Evolutionary conservation across 805 yeast species (phyloP), one percentile per base, ranked within the genome.

Genomic region (Cyberlindnera samutprakarnensis): DNA sequence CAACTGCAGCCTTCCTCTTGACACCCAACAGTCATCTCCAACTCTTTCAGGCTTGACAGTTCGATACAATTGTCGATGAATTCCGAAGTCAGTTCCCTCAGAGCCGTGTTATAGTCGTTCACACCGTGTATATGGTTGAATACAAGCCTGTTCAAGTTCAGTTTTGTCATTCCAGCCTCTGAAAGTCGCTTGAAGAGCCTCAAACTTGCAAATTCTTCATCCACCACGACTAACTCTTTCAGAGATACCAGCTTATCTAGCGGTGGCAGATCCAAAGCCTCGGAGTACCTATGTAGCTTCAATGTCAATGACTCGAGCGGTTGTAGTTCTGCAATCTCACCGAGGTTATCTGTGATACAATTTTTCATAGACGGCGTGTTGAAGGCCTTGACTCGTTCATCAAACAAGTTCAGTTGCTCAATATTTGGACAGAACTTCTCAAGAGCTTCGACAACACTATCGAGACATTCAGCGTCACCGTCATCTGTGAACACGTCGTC

Each of bases 11-110:
- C 54, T 18, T 56, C 45, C 15, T 64, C 61, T 37, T 69, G 71
- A 45, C 84, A 74, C 1, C 80, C 80, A 18, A 75, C 46, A 6
- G 59, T 58, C 14, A 79, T 38, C 42, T 77, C 80, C 27, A 80
- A 48, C 23, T 59, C 60, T 28, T 54, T 47, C 13, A 73, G 30
- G 2, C 30, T 13, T 0, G 38, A 24, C 7, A 59, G 36, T 27
- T 66, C 55, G 18, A 62, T 39, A 4, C 57, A 42, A 3, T 49
- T 32, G 8, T 49, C 47, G 2, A 71, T 31, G 28, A 60, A 53
- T 4, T 43, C 33, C 9, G 42, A 31, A 4, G 57, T 51, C 11
- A 64, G 38, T 8, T 56, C 49, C 25, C 63, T 41, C 19, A 58
- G 43, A 2, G 50, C 45, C 4, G 59, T 42, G 38, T 61, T 63